Percentiles rank a stretch among this genome's conserved stretches.
These are phyloP conservation scores for Fusarium sp. DNA, from an alignment of 2,329 filamentous ascomycete genomes.

Conservation along the genomic window DNA sequence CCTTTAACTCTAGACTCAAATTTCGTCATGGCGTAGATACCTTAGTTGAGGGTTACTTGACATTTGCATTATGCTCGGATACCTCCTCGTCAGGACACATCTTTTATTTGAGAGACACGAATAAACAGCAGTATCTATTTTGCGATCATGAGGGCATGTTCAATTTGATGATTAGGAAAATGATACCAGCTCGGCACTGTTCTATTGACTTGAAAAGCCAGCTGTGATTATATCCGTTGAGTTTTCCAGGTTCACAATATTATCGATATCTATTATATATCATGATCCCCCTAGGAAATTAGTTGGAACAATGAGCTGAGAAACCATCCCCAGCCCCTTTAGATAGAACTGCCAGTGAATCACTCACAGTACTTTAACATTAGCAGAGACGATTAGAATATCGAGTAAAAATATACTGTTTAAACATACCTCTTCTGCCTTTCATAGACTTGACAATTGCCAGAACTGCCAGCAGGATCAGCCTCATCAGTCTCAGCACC, in stretches of 20 bases:
- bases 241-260: background rate
- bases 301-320: background rate
- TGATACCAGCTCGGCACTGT: background rate
- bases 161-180: too few species aligned
- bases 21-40: background rate
- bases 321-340: background rate
- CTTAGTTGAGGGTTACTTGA: background rate
- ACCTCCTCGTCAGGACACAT: too few species aligned
- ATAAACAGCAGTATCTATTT: background rate
- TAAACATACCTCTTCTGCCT: background rate
- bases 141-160: background rate
- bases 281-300: background rate
- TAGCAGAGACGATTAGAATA: background rate
- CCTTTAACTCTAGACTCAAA: background rate
- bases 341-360: conserved; percentile 6
- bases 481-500: background rate
- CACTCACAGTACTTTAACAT: background rate
- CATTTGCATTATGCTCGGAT: background rate
- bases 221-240: too few species aligned
- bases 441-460: background rate
- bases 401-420: background rate
- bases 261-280: background rate
- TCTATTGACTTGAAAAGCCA: background rate
- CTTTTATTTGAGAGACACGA: background rate
- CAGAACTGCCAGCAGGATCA: background rate